A percentile compares a stretch with the other conserved stretches of the same genome.
Evolutionary conservation across 1,139 yeast species (phyloP).

Genomic region (Geotrichum klebahnii): DNA sequence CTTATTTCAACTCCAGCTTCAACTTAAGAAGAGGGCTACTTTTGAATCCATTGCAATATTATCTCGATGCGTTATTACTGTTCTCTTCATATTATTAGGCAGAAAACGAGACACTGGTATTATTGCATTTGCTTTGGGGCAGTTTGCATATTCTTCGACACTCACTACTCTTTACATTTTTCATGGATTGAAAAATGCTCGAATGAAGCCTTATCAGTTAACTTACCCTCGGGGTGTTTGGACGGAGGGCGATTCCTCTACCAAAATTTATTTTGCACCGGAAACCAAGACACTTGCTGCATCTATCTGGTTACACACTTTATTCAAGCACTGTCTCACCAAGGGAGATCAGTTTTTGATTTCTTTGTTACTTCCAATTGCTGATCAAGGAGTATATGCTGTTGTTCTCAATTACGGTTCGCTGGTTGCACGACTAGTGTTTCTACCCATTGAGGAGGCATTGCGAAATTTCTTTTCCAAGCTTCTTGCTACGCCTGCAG

Average conservation of each 20-base stretch:
- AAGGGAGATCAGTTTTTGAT: conserved; percentile 87
- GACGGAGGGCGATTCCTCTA: conserved; percentile 17
- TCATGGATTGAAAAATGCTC: conserved; percentile 17
- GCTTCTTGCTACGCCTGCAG: conserved; percentile 14
- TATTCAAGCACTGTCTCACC: conserved; percentile 80
- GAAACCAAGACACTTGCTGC: conserved; percentile 35
- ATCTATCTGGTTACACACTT: conserved; percentile 66
- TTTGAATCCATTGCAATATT: conserved; percentile 60
- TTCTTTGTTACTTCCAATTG: conserved; percentile 62
- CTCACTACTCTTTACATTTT: conserved; percentile 38
- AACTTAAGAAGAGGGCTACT: conserved; percentile 63
- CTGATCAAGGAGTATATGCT: conserved; percentile 86
- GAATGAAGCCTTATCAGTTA: conserved; percentile 18
- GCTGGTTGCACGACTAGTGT: conserved; percentile 71
- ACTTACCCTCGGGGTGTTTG: conserved; percentile 21
- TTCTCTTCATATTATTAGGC: conserved; percentile 44
- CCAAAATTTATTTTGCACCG: conserved; percentile 30
- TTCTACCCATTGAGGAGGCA: conserved; percentile 88
- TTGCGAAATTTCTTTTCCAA: conserved; percentile 56
- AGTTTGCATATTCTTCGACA: conserved; percentile 58
- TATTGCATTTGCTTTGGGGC: conserved; percentile 71
- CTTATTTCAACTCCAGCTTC: conserved; percentile 62
- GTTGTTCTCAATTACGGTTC: conserved; percentile 88
- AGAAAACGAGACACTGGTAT: conserved; percentile 44
- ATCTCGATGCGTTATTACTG: conserved; percentile 59